phyloP scores from a whole-genome alignment of 140 eudicot species.

The Stevia rebaudiana region DNA sequence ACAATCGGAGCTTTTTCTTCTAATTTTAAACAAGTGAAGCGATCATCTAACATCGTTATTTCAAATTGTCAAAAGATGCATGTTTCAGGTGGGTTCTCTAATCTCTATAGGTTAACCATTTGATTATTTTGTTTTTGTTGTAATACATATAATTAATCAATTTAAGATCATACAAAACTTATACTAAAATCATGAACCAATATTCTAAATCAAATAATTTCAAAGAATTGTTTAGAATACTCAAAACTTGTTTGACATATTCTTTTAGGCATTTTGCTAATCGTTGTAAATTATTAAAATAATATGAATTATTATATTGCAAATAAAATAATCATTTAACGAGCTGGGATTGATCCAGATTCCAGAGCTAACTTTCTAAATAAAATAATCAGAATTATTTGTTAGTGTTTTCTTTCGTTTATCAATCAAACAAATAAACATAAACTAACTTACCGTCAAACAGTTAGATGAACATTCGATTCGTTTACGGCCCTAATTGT shows the following conservation, averaged over 20 bases:
- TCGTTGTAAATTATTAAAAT: neutral
- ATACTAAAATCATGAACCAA: neutral
- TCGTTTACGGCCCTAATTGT: no score
- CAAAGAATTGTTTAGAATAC: no score
- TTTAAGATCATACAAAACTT: neutral
- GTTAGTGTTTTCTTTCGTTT: no score
- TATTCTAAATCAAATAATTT: neutral
- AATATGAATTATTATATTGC: neutral
- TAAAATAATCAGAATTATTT: no score
- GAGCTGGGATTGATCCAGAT: neutral
- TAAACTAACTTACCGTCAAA: no score
- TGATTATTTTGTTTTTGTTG: neutral
- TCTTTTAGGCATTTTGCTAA: neutral
- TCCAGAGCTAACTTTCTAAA: no score
- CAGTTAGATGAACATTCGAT: no score
- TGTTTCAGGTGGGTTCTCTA: constrained; percentile 63
- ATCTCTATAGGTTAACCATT: neutral
- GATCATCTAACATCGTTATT: constrained; percentile 26
- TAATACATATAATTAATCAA: neutral
- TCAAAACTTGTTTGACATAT: neutral
- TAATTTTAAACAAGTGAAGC: constrained; percentile 41
- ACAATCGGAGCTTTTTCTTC: constrained; percentile 34
- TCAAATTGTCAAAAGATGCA: constrained; percentile 75
- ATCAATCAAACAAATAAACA: no score
- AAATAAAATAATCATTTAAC: neutral